Evolutionary conservation across 225 moss, liverwort and hornwort species (phyloP).

Genomic region (Physcomitrium patens): DNA sequence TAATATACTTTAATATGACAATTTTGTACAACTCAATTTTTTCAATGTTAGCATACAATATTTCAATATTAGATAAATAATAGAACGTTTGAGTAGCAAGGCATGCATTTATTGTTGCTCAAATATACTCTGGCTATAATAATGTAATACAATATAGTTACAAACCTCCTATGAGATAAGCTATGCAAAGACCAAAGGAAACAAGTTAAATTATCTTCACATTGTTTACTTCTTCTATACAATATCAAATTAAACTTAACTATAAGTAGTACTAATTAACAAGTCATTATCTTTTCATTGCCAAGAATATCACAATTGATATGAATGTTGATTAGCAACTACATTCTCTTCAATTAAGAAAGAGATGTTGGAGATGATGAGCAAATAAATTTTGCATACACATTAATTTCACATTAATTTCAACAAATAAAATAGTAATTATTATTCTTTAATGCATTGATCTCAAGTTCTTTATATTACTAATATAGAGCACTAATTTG

Average conservation of each 20-base stretch:
- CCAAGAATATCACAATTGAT: neutral
- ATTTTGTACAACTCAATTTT: no score
- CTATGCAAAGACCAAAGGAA: neutral
- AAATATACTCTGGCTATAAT: neutral
- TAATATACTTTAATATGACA: no score
- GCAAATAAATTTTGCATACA: no score
- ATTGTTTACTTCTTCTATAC: neutral
- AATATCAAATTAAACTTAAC: slow-evolving; percentile 1
- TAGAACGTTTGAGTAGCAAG: no score
- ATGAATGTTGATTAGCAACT: neutral
- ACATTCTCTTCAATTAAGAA: no score
- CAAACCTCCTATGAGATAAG: neutral
- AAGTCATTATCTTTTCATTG: neutral
- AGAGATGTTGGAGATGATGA: no score
- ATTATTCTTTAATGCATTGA: no score
- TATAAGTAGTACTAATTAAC: slow-evolving; percentile 3
- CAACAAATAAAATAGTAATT: no score
- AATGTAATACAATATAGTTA: slow-evolving; percentile 5
- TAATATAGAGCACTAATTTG: neutral
- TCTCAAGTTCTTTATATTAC: slow-evolving; percentile 10
- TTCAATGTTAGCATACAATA: no score
- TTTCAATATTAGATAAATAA: no score
- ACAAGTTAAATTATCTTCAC: neutral
- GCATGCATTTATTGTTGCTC: no score
- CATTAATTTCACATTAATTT: no score